A percentile compares a stretch with the other conserved stretches of the same genome.
Conservation (phyloP, 495 filamentous ascomycete species). For the Hypoxylon subgilvum region DNA sequence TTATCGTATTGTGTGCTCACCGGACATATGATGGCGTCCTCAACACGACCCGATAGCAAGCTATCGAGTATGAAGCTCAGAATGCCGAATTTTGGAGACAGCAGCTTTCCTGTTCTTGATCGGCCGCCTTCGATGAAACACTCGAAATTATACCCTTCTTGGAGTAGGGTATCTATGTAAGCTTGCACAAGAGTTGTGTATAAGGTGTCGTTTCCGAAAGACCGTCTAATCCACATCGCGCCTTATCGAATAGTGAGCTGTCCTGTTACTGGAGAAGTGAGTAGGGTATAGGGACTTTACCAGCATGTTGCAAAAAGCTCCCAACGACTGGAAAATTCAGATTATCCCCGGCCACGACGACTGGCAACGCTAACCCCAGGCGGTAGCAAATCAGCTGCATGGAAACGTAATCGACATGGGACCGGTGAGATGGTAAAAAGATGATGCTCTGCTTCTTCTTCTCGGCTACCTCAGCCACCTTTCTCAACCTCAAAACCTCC, state of each 20-base stretch:
- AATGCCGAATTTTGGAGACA: slow-evolving; percentile 96
- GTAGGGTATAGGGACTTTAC: slow-evolving; percentile 45
- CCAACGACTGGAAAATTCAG: slow-evolving; percentile 92
- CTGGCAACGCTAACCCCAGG: slow-evolving; percentile 82
- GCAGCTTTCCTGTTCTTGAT: slow-evolving; percentile 89
- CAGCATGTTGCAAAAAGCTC: slow-evolving; percentile 89
- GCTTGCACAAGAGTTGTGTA: slow-evolving; percentile 91
- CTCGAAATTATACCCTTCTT: slow-evolving; percentile 90
- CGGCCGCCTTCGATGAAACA: slow-evolving; percentile 96
- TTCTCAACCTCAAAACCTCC: slow-evolving; percentile 81
- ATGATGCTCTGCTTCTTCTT: slow-evolving; percentile 93
- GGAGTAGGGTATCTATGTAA: slow-evolving; percentile 91
- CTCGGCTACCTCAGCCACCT: slow-evolving; percentile 79
- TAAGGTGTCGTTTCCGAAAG: slow-evolving; percentile 88
- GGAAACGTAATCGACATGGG: slow-evolving; percentile 94
- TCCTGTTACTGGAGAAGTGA: not conserved
- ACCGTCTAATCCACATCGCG: slow-evolving; percentile 94
- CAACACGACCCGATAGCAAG: slow-evolving; percentile 81
- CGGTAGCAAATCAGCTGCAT: slow-evolving; percentile 94
- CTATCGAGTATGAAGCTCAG: slow-evolving; percentile 90
- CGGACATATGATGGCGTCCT: slow-evolving; percentile 90
- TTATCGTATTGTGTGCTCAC: slow-evolving; percentile 99
- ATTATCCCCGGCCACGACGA: slow-evolving; percentile 96
- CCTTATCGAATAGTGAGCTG: slow-evolving; percentile 53
- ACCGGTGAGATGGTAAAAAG: slow-evolving; percentile 92